Conservation (phyloP, 352 stramenopile species). For the Globisporangium spinosum region DNA sequence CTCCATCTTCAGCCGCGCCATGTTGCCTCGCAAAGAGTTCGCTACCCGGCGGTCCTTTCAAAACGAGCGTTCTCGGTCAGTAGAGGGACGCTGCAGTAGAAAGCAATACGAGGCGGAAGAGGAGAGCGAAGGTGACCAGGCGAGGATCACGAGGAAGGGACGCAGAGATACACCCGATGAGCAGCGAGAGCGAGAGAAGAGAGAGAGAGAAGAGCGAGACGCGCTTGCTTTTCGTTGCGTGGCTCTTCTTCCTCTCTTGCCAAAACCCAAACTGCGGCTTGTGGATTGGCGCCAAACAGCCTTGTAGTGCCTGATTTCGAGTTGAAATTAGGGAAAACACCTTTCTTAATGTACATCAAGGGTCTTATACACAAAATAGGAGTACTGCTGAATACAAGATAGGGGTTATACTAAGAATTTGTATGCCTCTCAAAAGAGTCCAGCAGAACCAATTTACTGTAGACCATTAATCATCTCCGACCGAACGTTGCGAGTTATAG, state of each 20-base stretch:
- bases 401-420: neutral
- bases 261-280: neutral
- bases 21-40: neutral
- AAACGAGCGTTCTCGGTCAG: too few relatives aligned
- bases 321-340: neutral
- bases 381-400: neutral
- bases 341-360: too few relatives aligned
- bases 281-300: neutral
- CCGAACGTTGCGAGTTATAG: too few relatives aligned
- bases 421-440: too few relatives aligned
- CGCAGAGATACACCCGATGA: too few relatives aligned
- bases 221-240: neutral
- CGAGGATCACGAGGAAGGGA: neutral
- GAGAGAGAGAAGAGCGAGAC: neutral
- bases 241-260: conserved; percentile 2
- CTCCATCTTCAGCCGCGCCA: conserved; percentile 19
- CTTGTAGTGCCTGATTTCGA: neutral
- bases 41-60: conserved; percentile 18
- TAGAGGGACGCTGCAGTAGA: too few relatives aligned
- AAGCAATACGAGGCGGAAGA: too few relatives aligned
- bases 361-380: too few relatives aligned
- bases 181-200: neutral
- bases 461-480: neutral
- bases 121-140: too few relatives aligned
- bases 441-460: neutral